Base-by-base conservation (phyloP, 495 filamentous ascomycete species). In the Gamarada debralockiae region DNA sequence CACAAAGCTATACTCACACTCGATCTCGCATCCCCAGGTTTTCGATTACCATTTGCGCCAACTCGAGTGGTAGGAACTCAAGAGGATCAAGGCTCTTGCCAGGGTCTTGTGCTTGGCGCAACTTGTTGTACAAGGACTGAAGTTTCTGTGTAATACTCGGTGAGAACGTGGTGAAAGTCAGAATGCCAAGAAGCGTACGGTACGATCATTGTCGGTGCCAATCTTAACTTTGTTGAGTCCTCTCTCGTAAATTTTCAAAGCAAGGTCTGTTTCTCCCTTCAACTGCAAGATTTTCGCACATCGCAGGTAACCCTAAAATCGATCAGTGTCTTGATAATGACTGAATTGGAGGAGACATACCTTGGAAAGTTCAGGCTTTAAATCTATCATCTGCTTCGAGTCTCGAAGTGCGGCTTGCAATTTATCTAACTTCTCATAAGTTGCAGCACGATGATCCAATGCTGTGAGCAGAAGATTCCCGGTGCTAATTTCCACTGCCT, bases 201-300 rank as follows among this genome's bases (percentile, higher is more conserved):
- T 37, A 0, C 59, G 48, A 7, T 62, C 53, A 12, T 56, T 41
- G 31, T 65, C 59, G 10, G 50, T 33, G 10, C 62, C 56, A 48
- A 65, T 62, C 33, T 59, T 59, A 23, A 65, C 56, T 41, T 62
- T 65, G 22, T 18, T 52, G 23, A 65, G 50, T 14, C 62, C 62
- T 23, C 55, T 52, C 15, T 65, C 56, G 22, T 65, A 65, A 5
- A 65, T 62, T 43, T 62, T 56, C 40, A 65, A 47, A 38, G 62
- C 62, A n/a, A 62, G 44, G 6, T 48, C 51, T 13, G 41, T 24
- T 34, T 65, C 49, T 23, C 51, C 36, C 46, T 52, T 61, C 1
- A 60, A 20, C 46, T 57, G 58, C 33, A 65, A 39, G 10, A 65
- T 17, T 29, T 65, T 65, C 15, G 52, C 62, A 38, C 58, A 61